Conservation (phyloP, 2,329 filamentous ascomycete genomes). For the Cladobotryum mycophilum region DNA sequence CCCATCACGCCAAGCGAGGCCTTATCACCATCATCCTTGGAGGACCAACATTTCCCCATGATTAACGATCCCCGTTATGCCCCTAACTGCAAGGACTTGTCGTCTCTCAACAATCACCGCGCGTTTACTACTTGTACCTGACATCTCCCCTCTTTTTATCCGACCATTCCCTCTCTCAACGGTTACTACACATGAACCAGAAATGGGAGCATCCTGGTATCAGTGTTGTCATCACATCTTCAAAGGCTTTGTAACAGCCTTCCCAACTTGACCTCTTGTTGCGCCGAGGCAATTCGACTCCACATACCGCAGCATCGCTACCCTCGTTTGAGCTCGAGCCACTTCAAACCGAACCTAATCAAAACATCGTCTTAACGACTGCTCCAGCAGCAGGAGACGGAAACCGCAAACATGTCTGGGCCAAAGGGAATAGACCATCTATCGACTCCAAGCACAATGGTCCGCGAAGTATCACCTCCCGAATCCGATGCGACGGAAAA, state of each 20-base stretch:
- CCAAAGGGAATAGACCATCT: conserved; percentile 5
- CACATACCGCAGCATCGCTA: neutral
- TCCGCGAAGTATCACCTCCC: conserved; percentile 7
- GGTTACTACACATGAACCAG: neutral
- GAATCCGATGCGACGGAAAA: conserved; percentile 27
- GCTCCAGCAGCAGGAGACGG: neutral
- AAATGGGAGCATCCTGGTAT: conserved; percentile 7
- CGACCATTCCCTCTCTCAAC: neutral
- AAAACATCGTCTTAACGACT: too few relatives aligned
- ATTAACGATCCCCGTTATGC: too few relatives aligned
- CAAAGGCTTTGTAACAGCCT: conserved; percentile 1
- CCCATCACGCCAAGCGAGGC: too few relatives aligned
- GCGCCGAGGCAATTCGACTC: neutral
- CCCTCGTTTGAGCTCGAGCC: neutral
- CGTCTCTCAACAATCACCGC: too few relatives aligned
- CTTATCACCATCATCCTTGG: too few relatives aligned
- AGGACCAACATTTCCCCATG: too few relatives aligned
- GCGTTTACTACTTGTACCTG: too few relatives aligned
- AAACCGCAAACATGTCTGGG: conserved; percentile 2
- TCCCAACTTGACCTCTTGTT: conserved; percentile 2
- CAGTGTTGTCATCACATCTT: conserved; percentile 1
- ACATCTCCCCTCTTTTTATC: neutral
- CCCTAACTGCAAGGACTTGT: too few relatives aligned
- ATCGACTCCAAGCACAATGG: conserved; percentile 1
- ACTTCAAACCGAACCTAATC: neutral